Evolutionary conservation across 164 flowering plant genomes (phyloP), one percentile per base, ranked within the genome.

Genomic region (Litsea cubeba): DNA sequence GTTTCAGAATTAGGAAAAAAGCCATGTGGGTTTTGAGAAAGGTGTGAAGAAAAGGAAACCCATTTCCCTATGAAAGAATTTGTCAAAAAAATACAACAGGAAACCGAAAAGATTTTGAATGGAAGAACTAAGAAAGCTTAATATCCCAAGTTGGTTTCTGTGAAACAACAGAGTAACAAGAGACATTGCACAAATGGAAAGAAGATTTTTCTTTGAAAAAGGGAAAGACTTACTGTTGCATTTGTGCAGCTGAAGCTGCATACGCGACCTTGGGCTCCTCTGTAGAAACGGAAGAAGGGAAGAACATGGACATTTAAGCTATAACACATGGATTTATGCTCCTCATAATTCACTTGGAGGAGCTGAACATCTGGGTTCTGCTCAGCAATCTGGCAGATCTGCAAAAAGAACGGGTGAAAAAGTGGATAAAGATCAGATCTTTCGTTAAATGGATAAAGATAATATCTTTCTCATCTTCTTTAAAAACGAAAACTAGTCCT

Each of bases 221-320:
- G 30, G 5, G 24, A 54, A 26, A 58, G 24, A 87, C 91, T 79
- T 70, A 93, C 98, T 78, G 98, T 93, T 76, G 98, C 93, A 72
- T 89, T 91, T 49, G 94, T 93, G 76, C 98, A 93, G 79, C 98
- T 93, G 71, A 93, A 93, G 85, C 96, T 91, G 77, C 98, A 93
- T 0, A 93, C 74, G 40, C 95, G 96, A 25, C 98, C 96, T 35
- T 88, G 87, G 67, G 94, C 88, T 10, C 98, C 98, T 84, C 94
- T 80, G 77, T 93, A 93, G 68, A 93, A 93, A 18, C 96, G 85
- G 77, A 91, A 93, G 83, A 93, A 93, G 28, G 94, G 98, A 14
- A 93, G 88, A 5, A 93, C 98, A 79, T 93, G 98, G 20, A 93
- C 96, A 60, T 86, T 84, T 28, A 93, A 89, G 82, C 88, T 86